phyloP scores from a whole-genome alignment of 2,329 filamentous ascomycete genomes.

The Apiospora rasikravindrae region DNA sequence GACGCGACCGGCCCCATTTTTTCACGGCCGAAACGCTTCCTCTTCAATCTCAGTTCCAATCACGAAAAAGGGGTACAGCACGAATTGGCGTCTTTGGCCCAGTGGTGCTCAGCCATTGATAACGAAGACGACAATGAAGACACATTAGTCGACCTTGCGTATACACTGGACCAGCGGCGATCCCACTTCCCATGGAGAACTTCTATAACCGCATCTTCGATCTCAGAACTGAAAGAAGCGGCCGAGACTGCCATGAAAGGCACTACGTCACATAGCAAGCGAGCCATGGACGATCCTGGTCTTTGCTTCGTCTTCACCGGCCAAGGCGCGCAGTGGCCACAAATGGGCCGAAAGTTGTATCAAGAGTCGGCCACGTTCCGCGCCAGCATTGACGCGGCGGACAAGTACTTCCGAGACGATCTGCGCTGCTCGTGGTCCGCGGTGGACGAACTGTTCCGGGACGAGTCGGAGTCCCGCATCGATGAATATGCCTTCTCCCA shows the following conservation, averaged over 20 bases:
- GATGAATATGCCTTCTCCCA: conserved; percentile 8
- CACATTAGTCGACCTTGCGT: background rate
- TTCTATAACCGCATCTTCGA: background rate
- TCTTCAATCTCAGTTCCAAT: background rate
- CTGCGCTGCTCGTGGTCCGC: background rate
- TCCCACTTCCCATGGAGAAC: conserved; percentile 1
- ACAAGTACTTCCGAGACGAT: background rate
- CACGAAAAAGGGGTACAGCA: background rate
- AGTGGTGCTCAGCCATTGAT: conserved; percentile 11
- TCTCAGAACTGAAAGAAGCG: background rate
- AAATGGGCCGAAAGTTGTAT: conserved; percentile 5
- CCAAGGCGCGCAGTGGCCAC: conserved; percentile 14
- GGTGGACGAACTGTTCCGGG: conserved; percentile 1
- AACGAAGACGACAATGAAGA: background rate
- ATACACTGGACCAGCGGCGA: background rate
- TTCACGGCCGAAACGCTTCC: background rate
- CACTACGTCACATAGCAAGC: background rate
- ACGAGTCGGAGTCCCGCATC: background rate
- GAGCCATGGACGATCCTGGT: background rate
- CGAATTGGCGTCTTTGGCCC: background rate
- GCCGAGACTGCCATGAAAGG: background rate
- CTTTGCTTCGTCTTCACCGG: conserved; percentile 17
- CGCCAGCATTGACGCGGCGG: background rate
- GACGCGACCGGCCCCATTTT: background rate
- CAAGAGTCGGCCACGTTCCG: background rate